Conservation (phyloP, 257 asterid species). For the Salvia hispanica region DNA sequence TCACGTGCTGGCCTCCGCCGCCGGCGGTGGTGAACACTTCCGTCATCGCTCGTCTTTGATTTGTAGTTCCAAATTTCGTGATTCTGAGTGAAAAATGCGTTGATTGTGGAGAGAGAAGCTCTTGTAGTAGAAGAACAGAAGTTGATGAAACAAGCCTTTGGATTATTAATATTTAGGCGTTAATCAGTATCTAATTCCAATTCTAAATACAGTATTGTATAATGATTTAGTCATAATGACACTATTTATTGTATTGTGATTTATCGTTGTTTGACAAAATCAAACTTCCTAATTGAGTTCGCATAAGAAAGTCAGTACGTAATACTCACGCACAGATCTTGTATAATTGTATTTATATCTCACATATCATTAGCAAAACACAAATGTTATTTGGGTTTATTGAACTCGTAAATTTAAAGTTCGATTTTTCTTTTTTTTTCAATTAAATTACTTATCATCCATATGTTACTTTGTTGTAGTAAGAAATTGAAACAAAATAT, state of each 20-base stretch:
- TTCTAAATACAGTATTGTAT: slow-evolving; percentile 1
- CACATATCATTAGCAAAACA: too few species aligned
- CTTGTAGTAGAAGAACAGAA: background rate
- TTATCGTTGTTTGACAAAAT: background rate
- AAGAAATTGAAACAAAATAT: too few species aligned
- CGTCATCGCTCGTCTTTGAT: slow-evolving; percentile 27
- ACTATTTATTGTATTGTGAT: background rate
- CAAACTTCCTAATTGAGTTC: slow-evolving; percentile 6
- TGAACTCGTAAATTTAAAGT: too few species aligned
- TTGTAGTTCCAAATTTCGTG: background rate
- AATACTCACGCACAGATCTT: too few species aligned
- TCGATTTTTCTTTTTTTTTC: background rate
- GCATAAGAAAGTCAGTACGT: too few species aligned
- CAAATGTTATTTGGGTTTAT: too few species aligned
- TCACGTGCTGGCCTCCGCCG: slow-evolving; percentile 32
- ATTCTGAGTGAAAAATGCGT: background rate
- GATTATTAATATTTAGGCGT: background rate
- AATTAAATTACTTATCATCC: background rate
- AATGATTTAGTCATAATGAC: slow-evolving; percentile 32
- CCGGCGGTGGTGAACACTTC: slow-evolving; percentile 30
- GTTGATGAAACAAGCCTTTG: background rate
- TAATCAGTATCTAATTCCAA: background rate
- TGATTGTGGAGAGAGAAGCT: slow-evolving; percentile 8
- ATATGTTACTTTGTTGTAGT: background rate
- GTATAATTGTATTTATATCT: too few species aligned